Percentiles rank a stretch among this genome's conserved stretches.
Conservation (phyloP, 352 stramenopile species). For the Pythium phragmitis region DNA sequence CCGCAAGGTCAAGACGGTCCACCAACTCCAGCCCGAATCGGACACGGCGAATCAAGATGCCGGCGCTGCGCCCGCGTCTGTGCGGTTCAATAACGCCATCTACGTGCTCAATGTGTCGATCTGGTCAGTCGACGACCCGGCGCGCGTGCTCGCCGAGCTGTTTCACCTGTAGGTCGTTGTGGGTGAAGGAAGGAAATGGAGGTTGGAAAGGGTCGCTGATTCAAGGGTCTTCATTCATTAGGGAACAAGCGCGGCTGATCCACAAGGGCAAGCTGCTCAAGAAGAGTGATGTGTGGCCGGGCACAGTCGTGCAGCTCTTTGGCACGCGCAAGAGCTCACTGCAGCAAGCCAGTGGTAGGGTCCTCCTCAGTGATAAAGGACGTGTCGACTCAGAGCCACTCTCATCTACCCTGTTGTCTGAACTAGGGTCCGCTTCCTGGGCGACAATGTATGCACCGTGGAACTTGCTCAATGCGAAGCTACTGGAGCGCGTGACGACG, state of each 20-base stretch:
- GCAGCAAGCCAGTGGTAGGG: constrained; percentile 6
- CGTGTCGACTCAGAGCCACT: not conserved
- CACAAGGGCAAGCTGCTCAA: constrained; percentile 81
- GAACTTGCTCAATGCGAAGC: constrained; percentile 21
- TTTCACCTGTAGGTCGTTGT: constrained; percentile 64
- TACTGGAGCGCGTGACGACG: constrained; percentile 35
- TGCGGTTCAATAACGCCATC: constrained; percentile 81
- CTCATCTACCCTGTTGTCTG: constrained; percentile 1
- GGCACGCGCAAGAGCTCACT: constrained; percentile 49
- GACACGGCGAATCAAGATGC: constrained; percentile 1
- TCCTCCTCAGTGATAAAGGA: too few relatives aligned
- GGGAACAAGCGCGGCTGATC: constrained; percentile 71
- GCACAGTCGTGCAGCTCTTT: constrained; percentile 80
- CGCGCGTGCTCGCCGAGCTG: constrained; percentile 53
- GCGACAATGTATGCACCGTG: constrained; percentile 35
- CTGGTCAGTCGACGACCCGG: constrained; percentile 72
- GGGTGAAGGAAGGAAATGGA: not conserved
- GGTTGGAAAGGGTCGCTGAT: not conserved
- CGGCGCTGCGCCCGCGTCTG: constrained; percentile 39
- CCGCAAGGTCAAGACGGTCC: constrained; percentile 51
- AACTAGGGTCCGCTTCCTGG: constrained; percentile 12
- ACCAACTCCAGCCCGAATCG: constrained; percentile 39
- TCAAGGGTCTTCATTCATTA: constrained; percentile 15
- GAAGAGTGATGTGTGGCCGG: constrained; percentile 80
- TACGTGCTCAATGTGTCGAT: constrained; percentile 82